phyloP scores from a whole-genome alignment of 169 alveolate species.

The Cryptosporidium sp. region DNA sequence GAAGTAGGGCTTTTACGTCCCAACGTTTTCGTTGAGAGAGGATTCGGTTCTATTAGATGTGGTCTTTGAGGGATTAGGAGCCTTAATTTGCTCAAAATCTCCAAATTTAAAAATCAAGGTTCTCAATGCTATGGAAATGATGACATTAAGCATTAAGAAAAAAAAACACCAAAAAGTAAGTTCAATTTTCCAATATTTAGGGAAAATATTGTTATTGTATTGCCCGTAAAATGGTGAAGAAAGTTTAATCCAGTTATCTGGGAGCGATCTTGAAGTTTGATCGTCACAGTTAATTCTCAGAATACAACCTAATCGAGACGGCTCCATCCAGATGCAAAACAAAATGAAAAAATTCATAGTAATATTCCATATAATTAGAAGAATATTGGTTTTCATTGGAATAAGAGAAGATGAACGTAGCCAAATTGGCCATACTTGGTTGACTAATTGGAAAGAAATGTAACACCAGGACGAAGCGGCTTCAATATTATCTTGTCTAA shows the following conservation, averaged over 20 bases:
- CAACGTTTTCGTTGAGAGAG: not conserved
- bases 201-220: conserved; percentile 39
- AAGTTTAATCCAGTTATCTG: not conserved
- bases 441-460: conserved; percentile 45
- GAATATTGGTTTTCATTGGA: conserved; percentile 9
- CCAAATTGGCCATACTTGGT: conserved; percentile 64
- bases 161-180: conserved; percentile 48
- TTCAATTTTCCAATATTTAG: conserved; percentile 48
- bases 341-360: conserved; percentile 37
- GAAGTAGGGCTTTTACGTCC: not conserved
- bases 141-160: conserved; percentile 14
- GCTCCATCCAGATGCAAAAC: conserved; percentile 46
- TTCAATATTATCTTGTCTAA: conserved; percentile 68
- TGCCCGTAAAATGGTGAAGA: conserved; percentile 75
- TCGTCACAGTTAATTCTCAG: conserved; percentile 66
- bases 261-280: conserved; percentile 24
- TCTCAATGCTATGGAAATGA: not conserved
- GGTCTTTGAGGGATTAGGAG: not conserved
- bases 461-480: conserved; percentile 74
- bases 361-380: conserved; percentile 30
- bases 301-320: conserved; percentile 44
- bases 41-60: not conserved
- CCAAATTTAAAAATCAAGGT: not conserved
- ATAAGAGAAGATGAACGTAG: conserved; percentile 7
- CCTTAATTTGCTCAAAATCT: not conserved